Base-by-base conservation (phyloP, 139 green algal species). In the Chlamydomonas incerta region DNA sequence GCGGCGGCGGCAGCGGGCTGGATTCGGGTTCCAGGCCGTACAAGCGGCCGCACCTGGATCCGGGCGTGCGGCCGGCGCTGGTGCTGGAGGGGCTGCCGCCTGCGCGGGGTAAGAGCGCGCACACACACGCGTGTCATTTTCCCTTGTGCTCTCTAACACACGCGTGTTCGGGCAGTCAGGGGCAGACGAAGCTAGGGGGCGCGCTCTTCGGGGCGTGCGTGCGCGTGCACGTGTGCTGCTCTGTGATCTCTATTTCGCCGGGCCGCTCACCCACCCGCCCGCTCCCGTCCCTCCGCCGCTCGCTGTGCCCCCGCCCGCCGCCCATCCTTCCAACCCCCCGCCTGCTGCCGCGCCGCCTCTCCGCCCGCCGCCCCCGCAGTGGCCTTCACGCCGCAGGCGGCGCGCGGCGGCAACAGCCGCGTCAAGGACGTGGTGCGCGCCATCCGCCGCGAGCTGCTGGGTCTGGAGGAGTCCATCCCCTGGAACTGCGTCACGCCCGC, bases 11-110 rank as follows among this genome's bases (percentile, higher is more conserved):
- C 55, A 10, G 9, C 9, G 18, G 28, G 2, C 26, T n/a, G 24
- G 60, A 66, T 11, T n/a, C 21, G 34, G 28, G 34, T 9, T 65
- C 63, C 10, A 15, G 77, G 62, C 62, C 63, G 37, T 52, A 60
- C 77, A 83, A 83, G 65, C 41, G 69, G 35, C 66, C 33, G 52
- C 35, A 52, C 52, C 24, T 72, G 70, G 81, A 87, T 35, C 57
- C 68, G 14, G 37, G 58, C 26, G 47, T 81, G 35, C 63, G 72
- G 47, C 73, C 83, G 23, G 41, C 72, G 23, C 41, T 80, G 37
- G 23, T 37, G n/a, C 72, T 65, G 33, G 72, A 88, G 62, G 60
- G 47, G 17, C 83, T 88, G 47, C 83, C 62, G 50, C 72, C 83
- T 14, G 72, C 83, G 0, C 73, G 83, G 3, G 72, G 82, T 87